Evolutionary conservation across 1,284 basidiomycete species (phyloP), one percentile per base, ranked within the genome.

Genomic region (Sporisorium sorghi): DNA sequence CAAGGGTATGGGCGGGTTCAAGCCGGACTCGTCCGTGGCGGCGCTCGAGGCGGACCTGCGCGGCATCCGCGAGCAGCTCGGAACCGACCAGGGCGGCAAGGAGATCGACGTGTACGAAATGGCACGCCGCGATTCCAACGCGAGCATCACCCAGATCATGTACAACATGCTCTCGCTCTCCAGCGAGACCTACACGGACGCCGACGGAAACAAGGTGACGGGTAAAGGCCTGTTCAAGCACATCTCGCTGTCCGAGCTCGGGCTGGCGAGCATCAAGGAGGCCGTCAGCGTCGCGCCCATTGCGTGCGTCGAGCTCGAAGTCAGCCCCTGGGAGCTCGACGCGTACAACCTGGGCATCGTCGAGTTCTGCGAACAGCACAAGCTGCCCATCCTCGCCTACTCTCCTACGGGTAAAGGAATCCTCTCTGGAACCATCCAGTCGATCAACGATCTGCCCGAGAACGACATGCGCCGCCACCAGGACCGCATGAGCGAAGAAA

Each of bases 261-360:
- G 70, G 5, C 75, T 75, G 8, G 54, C 58, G 4, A 73, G 73
- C 3, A 78, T 83, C 56, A 59, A 76, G n/a, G 47, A 60, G 15
- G 80, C 81, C 0, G 65, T 50, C 37, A 64, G 50, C n/a, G 68
- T 75, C 0, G 69, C 65, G 17, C 77, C 74, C 3, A 69, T 91
- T 67, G 82, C 88, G 2, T 89, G 89, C 5, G 84, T 91, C 24
- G 89, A 91, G 82, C 85, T 90, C 32, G 90, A 91, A 81, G 89
- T 88, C 79, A 89, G 88, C 3, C 89, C 90, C 0, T 90, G 90
- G 85, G 86, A 86, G 17, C 85, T 83, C 35, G 85, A 86, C 50
- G 86, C 86, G 23, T 87, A 88, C 61, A 81, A 85, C 48, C 81
- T 84, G 51, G 86, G 85, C 15, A 86, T 85, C 19, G 55, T 86